Evolutionary conservation across 805 yeast genomes (phyloP).

Genomic region (Ogataea zsoltii): DNA sequence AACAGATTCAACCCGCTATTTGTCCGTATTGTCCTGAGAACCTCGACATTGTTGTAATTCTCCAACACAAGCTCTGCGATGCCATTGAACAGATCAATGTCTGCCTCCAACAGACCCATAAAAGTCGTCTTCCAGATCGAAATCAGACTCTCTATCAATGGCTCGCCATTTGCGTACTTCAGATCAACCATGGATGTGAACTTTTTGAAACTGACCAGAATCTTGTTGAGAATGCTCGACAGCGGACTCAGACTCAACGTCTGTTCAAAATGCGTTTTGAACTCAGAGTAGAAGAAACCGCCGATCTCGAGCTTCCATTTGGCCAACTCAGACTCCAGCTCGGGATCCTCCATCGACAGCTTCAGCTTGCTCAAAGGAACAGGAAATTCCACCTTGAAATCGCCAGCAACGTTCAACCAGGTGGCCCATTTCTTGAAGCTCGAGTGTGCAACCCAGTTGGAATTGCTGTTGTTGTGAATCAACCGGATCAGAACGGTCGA

Average conservation of each 20-base stretch:
- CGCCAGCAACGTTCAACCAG: constrained; percentile 28
- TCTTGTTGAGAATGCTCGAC: constrained; percentile 18
- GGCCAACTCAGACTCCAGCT: constrained; percentile 9
- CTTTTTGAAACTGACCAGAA: constrained; percentile 31
- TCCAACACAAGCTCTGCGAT: constrained; percentile 22
- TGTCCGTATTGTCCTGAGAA: constrained; percentile 9
- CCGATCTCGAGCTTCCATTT: constrained; percentile 28
- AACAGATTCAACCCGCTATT: constrained; percentile 23
- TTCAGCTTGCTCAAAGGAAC: constrained; percentile 17
- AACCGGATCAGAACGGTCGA: constrained; percentile 22
- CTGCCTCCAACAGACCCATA: constrained; percentile 10
- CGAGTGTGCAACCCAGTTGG: constrained; percentile 32
- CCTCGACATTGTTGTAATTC: constrained; percentile 14
- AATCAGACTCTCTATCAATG: constrained; percentile 19
- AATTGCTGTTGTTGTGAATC: constrained; percentile 20
- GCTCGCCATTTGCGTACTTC: constrained; percentile 7
- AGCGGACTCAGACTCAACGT: constrained; percentile 18
- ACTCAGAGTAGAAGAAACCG: constrained; percentile 10
- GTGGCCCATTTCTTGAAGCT: constrained; percentile 28
- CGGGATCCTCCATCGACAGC: constrained; percentile 7
- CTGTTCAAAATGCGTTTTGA: constrained; percentile 11
- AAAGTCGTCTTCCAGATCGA: constrained; percentile 23
- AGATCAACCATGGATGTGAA: constrained; percentile 32
- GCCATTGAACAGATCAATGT: constrained; percentile 20
- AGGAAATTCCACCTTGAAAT: constrained; percentile 25